Conservation (phyloP, 2,329 filamentous ascomycete species). For the Claviceps sp. region DNA sequence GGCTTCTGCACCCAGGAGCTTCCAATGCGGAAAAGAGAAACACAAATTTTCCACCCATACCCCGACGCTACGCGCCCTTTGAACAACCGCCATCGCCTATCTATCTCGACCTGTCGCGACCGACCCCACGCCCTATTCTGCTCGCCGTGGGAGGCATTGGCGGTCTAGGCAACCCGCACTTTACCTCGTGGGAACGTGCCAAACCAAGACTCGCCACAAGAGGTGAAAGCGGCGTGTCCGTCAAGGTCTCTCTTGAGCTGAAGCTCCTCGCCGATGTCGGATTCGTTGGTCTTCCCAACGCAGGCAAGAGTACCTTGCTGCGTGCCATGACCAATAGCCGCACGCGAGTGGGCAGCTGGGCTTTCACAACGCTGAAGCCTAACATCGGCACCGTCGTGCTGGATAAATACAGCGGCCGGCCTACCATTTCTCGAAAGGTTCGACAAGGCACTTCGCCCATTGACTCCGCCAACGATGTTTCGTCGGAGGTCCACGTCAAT, state of each 20-base stretch:
- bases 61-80: constrained; percentile 38
- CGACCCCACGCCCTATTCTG: constrained; percentile 72
- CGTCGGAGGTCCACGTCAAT: constrained; percentile 30
- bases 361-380: constrained; percentile 88
- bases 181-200: constrained; percentile 60
- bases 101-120: constrained; percentile 56
- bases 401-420: constrained; percentile 71
- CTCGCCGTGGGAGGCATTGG: constrained; percentile 80
- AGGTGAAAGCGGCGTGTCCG: constrained; percentile 64
- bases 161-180: constrained; percentile 87
- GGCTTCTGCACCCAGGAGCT: constrained; percentile 74
- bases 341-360: constrained; percentile 85
- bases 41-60: constrained; percentile 36
- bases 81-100: constrained; percentile 63
- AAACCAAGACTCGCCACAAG: constrained; percentile 80
- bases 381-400: constrained; percentile 94
- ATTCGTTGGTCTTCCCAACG: constrained; percentile 87
- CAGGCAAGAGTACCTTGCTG: constrained; percentile 86
- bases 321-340: constrained; percentile 79
- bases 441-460: constrained; percentile 19
- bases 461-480: constrained; percentile 36
- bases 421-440: constrained; percentile 24
- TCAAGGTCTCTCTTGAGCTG: constrained; percentile 77
- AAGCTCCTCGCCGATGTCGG: constrained; percentile 93
- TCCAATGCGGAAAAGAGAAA: constrained; percentile 52